A percentile compares a stretch with the other conserved stretches of the same genome.
Conservation (phyloP, 257 asterid genomes). For the Sherardia arvensis region DNA sequence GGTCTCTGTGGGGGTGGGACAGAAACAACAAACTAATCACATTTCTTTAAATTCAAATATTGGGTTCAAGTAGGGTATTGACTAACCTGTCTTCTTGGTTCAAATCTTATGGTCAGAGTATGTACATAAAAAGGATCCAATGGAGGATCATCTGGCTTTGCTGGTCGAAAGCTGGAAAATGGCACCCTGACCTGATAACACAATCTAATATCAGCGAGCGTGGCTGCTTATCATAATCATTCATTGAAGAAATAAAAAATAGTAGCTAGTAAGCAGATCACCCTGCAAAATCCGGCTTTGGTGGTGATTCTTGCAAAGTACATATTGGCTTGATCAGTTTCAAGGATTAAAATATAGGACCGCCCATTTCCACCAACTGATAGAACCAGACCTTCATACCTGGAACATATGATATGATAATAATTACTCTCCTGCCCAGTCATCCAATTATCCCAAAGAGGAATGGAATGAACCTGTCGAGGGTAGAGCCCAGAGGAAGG, state of each 20-base stretch:
- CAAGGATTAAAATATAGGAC: conserved; percentile 77
- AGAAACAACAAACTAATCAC: too few relatives aligned
- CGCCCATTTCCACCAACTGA: conserved; percentile 98
- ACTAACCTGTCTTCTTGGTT: conserved; percentile 88
- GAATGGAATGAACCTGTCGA: conserved; percentile 48
- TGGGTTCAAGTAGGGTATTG: too few relatives aligned
- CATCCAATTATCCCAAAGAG: too few relatives aligned
- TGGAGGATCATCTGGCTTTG: conserved; percentile 84
- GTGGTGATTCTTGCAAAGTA: conserved; percentile 89
- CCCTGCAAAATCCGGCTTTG: conserved; percentile 94
- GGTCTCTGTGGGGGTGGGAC: conserved; percentile 35
- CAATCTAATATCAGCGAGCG: neutral
- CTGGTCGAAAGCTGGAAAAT: conserved; percentile 84
- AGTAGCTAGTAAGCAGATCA: conserved; percentile 27
- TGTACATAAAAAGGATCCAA: conserved; percentile 95
- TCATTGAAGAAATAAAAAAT: neutral
- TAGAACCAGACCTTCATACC: conserved; percentile 89
- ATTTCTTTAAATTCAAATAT: neutral
- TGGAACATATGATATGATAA: too few relatives aligned
- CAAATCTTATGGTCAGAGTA: conserved; percentile 85
- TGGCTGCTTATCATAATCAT: neutral
- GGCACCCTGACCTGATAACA: conserved; percentile 79
- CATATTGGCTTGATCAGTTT: conserved; percentile 76
- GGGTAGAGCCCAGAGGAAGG: conserved; percentile 83
- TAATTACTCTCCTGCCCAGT: too few relatives aligned